phyloP scores from a whole-genome alignment of 148 eudicot genomes.

The Amaranthus palmeri region DNA sequence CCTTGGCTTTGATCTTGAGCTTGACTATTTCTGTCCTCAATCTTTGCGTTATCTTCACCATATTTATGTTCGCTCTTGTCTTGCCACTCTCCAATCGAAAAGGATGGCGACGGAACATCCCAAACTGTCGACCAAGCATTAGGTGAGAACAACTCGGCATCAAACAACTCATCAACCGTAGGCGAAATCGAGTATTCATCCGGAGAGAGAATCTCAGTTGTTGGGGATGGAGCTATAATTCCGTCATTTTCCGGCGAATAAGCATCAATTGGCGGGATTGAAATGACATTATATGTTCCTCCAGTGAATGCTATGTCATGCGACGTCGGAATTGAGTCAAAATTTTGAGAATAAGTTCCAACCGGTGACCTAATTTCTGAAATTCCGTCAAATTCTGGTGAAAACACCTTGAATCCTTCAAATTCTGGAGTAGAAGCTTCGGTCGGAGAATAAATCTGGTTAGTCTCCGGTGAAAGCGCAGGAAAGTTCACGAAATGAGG shows the following conservation, averaged over 20 bases:
- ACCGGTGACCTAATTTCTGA: neutral
- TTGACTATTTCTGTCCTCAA: no score
- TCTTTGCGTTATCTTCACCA: neutral
- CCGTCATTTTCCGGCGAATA: neutral
- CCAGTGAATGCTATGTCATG: neutral
- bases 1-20: neutral
- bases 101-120: neutral
- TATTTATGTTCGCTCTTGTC: neutral
- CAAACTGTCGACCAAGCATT: conserved; percentile 12
- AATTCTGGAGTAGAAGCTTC: neutral
- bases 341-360: neutral
- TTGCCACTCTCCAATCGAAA: neutral
- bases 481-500: neutral
- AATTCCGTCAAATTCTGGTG: neutral
- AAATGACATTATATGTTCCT: conserved; percentile 16
- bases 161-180: neutral
- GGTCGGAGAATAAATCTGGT: neutral
- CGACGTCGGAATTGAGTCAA: conserved; percentile 8
- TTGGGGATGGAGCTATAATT: conserved; percentile 6
- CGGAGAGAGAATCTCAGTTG: neutral
- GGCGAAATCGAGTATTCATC: neutral
- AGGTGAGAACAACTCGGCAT: conserved; percentile 20
- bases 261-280: conserved; percentile 16
- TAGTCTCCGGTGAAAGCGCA: neutral
- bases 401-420: neutral